Conservation (phyloP, 148 eudicot species). For the Nepenthes mirabilis region DNA sequence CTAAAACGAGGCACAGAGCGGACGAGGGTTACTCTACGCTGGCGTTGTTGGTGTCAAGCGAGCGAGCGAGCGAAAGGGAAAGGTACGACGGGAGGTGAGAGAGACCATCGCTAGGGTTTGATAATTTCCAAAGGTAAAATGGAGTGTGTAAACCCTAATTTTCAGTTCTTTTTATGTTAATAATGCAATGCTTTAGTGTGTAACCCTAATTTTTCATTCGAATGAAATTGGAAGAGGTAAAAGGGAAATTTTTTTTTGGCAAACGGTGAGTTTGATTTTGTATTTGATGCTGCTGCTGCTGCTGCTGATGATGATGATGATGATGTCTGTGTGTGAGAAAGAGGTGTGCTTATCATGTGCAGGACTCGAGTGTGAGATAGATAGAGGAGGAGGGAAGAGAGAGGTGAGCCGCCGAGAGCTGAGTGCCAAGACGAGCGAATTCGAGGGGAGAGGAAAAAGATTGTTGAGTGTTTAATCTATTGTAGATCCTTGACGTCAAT, state of each 20-base stretch:
- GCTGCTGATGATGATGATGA: constrained; percentile 26
- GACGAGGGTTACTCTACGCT: constrained; percentile 1
- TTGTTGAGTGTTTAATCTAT: constrained; percentile 7
- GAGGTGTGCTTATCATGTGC: constrained; percentile 92
- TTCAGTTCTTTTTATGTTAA: background rate
- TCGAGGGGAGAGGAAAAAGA: constrained; percentile 6
- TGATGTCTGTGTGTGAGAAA: constrained; percentile 80
- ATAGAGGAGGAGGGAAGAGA: constrained; percentile 21
- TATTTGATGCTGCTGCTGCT: background rate
- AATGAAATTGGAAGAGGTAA: background rate
- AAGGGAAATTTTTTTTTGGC: background rate
- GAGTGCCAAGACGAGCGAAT: constrained; percentile 9
- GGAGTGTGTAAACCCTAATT: constrained; percentile 3
- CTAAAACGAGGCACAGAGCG: background rate
- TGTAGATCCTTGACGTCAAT: background rate
- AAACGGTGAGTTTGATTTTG: constrained; percentile 24
- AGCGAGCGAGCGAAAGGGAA: constrained; percentile 4
- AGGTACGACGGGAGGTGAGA: constrained; percentile 8
- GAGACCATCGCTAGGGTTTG: constrained; percentile 17
- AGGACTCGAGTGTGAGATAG: constrained; percentile 83
- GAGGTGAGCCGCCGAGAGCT: constrained; percentile 25
- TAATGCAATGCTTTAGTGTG: background rate
- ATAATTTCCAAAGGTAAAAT: constrained; percentile 13
- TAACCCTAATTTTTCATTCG: background rate
- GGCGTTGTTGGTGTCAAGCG: constrained; percentile 6